Conservation (phyloP, 2,329 filamentous ascomycete species). For the Penicillium sp. region DNA sequence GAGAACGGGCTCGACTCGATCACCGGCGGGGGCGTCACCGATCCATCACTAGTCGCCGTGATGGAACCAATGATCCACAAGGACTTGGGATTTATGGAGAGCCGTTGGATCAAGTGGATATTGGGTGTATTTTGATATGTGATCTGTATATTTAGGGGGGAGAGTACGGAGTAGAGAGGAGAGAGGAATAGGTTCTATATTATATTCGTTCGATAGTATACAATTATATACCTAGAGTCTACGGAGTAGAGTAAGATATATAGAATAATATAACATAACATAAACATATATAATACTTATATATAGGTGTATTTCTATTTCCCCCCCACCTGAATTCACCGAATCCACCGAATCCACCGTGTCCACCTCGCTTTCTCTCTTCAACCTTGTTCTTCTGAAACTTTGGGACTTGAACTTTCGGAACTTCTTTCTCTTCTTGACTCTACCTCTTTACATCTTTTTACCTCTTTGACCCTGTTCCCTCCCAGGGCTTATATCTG, state of each 20-base stretch:
- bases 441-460: background rate
- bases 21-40: slow-evolving; percentile 25
- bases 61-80: slow-evolving; percentile 22
- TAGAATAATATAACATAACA: background rate
- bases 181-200: background rate
- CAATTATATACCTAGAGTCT: background rate
- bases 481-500: background rate
- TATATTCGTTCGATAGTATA: background rate
- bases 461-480: background rate
- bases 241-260: background rate
- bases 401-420: background rate
- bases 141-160: too few species aligned
- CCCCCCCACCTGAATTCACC: slow-evolving; percentile 3
- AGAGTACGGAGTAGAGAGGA: too few species aligned
- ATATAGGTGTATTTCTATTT: too few species aligned
- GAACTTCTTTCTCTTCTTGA: background rate
- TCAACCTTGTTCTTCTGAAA: background rate
- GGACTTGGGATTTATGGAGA: slow-evolving; percentile 18
- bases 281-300: background rate
- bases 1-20: slow-evolving; percentile 25
- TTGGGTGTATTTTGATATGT: background rate
- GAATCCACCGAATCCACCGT: background rate
- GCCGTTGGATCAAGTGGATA: slow-evolving; percentile 28
- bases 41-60: slow-evolving; percentile 25
- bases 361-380: slow-evolving; percentile 6